Evolutionary conservation across 371 early-diverging fungal genomes (phyloP), one percentile per base, ranked within the genome.

Genomic region (Capillidium heterosporum): DNA sequence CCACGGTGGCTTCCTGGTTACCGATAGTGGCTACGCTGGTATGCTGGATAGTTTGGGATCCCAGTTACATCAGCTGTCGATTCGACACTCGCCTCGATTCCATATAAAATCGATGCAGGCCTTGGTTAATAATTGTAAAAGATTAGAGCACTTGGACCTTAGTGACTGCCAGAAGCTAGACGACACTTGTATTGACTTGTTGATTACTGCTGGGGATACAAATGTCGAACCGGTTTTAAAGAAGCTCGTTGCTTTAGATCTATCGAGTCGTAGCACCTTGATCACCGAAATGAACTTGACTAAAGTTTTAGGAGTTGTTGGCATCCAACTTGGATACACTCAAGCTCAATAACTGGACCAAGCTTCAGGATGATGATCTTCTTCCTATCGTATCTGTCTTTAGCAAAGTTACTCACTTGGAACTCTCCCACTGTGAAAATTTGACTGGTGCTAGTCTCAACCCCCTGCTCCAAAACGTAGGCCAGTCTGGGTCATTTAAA

Each of bases 1-100:
- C 17, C 74, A 78, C 5, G 93, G 93, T 0, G 75, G 86, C 0
- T 86, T 83, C 54, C 65, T 89, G 40, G 71, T 86, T 3, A 72
- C 71, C 0, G 76, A 79, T 35, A 49, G 57, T 0, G 74, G 73
- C 1, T 92, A 78, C 67, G 69, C 69, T n/a, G 41, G 47, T 7
- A 70, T 89, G 50, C 80, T 90, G 60, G 61, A 67, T 29, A 51
- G 50, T 0, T 44, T 74, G 0, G 78, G 81, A 3, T 21, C 57
- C 0, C 65, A 68, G 8, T 67, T 92, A n/a, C 65, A 68, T 48
- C 55, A 63, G 15, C 76, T 92, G 58, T 64, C 57, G 1, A 65
- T 87, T 17, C 65, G 72, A 32, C 71, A 84, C 53, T 74, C 81
- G 0, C 71, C 79, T 4, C 75, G 85, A 0, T 79, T 89, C 51